Evolutionary conservation across 805 yeast species (phyloP).

Genomic region (Debaryomyces tyrocola): DNA sequence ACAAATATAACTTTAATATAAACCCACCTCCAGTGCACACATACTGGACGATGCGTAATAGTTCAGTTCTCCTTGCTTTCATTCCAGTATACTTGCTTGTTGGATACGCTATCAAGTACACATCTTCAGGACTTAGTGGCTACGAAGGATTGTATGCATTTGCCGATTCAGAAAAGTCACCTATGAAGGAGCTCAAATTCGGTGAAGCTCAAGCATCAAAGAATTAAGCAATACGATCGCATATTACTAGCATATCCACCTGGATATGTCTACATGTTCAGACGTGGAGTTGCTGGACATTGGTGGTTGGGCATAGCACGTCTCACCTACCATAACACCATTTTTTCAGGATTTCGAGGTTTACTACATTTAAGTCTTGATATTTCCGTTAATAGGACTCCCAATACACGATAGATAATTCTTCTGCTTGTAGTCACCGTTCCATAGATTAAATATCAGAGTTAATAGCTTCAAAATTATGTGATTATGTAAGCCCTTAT

Average conservation of each 20-base stretch:
- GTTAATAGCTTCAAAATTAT: background rate
- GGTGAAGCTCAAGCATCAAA: slow-evolving; percentile 34
- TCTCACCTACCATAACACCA: no score
- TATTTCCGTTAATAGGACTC: no score
- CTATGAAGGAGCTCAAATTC: slow-evolving; percentile 35
- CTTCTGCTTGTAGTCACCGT: no score
- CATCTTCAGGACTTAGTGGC: slow-evolving; percentile 28
- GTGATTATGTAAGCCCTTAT: background rate
- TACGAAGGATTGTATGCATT: slow-evolving; percentile 31
- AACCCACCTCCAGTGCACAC: slow-evolving; percentile 46
- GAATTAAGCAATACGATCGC: background rate
- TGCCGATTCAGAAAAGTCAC: slow-evolving; percentile 39
- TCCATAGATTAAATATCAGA: no score
- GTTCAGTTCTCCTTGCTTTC: slow-evolving; percentile 35
- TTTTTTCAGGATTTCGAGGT: no score
- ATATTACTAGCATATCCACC: background rate
- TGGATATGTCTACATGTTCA: no score
- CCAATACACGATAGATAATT: no score
- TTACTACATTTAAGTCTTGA: no score
- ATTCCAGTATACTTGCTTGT: slow-evolving; percentile 36
- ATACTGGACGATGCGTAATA: slow-evolving; percentile 44
- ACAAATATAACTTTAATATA: slow-evolving; percentile 42
- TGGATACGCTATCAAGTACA: slow-evolving; percentile 33
- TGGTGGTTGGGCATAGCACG: no score
- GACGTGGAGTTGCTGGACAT: no score